A percentile compares a stretch with the other conserved stretches of the same genome.
Evolutionary conservation across 768 basidiomycete genomes (phyloP).

Genomic region (Dioszegia hungarica): DNA sequence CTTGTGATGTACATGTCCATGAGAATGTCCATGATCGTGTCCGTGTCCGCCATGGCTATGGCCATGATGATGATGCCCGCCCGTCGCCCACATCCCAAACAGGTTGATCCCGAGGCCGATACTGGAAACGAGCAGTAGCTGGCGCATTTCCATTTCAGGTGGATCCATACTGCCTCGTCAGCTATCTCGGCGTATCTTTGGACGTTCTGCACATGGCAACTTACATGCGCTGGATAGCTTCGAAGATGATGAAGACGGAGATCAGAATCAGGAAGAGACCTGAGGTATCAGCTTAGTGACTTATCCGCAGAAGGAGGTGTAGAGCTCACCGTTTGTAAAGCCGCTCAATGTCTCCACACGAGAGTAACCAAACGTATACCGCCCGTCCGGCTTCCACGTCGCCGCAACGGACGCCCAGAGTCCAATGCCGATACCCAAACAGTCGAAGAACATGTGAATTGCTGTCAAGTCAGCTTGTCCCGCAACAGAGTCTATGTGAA

Average conservation of each 20-base stretch:
- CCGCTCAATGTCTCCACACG: conserved; percentile 96
- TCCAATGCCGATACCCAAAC: conserved; percentile 92
- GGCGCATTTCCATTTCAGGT: conserved; percentile 91
- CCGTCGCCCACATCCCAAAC: conserved; percentile 99
- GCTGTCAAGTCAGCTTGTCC: conserved; percentile 55
- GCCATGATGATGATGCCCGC: conserved; percentile 55
- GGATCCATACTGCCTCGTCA: conserved; percentile 65
- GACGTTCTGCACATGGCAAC: conserved; percentile 28
- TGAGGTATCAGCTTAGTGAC: conserved; percentile 1
- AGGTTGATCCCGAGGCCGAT: conserved; percentile 88
- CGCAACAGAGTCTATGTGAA: not conserved
- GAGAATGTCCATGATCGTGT: conserved; percentile 30
- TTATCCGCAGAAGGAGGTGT: too few relatives aligned
- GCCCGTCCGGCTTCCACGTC: conserved; percentile 89
- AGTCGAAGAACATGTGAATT: conserved; percentile 99
- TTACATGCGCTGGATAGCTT: conserved; percentile 90
- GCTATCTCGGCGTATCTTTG: not conserved
- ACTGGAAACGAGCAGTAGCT: conserved; percentile 80
- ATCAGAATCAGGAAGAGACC: conserved; percentile 54
- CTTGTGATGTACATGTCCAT: conserved; percentile 33
- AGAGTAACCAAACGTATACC: conserved; percentile 94
- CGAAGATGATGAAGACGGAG: conserved; percentile 96
- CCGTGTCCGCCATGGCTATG: conserved; percentile 39
- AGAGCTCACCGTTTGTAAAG: conserved; percentile 95
- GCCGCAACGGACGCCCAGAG: conserved; percentile 96